Percentiles rank a stretch among this genome's conserved stretches.
Conservation (phyloP, 164 flowering plant genomes). For the Aristolochia californica region DNA sequence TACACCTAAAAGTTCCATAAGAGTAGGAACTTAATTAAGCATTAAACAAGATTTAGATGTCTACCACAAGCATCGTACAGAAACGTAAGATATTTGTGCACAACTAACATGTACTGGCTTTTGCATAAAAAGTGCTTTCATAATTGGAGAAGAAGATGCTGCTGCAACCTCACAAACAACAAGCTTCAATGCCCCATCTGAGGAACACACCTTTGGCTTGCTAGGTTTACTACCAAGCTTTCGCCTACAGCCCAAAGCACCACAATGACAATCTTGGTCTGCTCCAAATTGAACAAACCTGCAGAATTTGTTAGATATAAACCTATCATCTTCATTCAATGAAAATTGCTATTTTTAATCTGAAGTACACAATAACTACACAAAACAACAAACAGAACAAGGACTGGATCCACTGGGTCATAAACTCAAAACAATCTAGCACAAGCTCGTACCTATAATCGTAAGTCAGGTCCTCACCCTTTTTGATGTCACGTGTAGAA, state of each 20-base stretch:
- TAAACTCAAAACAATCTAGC: neutral
- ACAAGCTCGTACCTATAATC: conserved; percentile 79
- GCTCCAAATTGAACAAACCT: conserved; percentile 99
- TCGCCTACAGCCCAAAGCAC: conserved; percentile 67
- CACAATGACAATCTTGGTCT: conserved; percentile 97
- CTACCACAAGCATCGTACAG: neutral
- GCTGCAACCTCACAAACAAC: conserved; percentile 53
- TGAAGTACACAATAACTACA: neutral
- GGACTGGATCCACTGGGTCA: too few species aligned
- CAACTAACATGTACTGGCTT: conserved; percentile 20
- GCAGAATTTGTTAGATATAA: conserved; percentile 37
- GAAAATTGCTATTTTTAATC: neutral
- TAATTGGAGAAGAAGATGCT: conserved; percentile 31
- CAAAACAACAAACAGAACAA: neutral
- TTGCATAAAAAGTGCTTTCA: conserved; percentile 29
- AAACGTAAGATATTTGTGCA: neutral
- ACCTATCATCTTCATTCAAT: neutral
- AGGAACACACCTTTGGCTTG: conserved; percentile 59
- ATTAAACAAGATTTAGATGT: neutral
- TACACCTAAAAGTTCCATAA: neutral
- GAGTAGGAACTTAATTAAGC: neutral
- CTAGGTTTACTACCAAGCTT: conserved; percentile 82
- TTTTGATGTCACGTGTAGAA: conserved; percentile 73
- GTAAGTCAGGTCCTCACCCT: conserved; percentile 87
- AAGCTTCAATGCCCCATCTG: conserved; percentile 56